Base-by-base conservation (phyloP, 2,329 filamentous ascomycete species). In the Trichoderma arundinaceum region DNA sequence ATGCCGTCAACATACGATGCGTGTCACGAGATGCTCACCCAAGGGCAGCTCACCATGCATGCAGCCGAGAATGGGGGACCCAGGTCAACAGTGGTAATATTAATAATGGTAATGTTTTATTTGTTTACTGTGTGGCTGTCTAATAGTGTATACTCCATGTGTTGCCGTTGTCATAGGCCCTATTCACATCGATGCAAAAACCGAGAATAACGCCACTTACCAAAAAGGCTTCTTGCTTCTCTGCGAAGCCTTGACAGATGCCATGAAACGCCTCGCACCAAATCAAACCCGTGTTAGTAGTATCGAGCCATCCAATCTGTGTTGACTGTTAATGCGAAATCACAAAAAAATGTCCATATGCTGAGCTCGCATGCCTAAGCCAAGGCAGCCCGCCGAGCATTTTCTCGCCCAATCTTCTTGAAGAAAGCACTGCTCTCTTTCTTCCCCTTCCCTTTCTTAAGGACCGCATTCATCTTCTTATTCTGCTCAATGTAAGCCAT, bases 401-500 rank as follows among this genome's bases (percentile, higher is more conserved):
- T 81, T 67, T 81, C 79, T 56, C 79, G 73, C 15, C 74, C 75
- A 70, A 81, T 77, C 72, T 79, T 80, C 71, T 80, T 80, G 73
- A 81, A 81, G 68, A 79, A 80, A 1, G 75, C 66, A 63, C 73
- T 73, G 68, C 76, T 78, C 62, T 80, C 77, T 68, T 77, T 77
- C 72, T 79, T 79, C 44, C 68, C 71, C 70, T 76, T 77, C 28
- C 74, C 75, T 70, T 77, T 78, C 69, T 76, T 79, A 17, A 78
- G 65, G 2, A 73, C 66, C 56, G 77, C 75, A 73, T 91, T 92
- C 69, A 84, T 83, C 71, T 84, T 88, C 81, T 89, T 90, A 77
- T 92, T 92, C 78, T 92, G 89, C 77, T 94, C 92, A 65, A 92
- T 88, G 76, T 94, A 98, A n/a, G 94, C 94, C 95, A 99, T 98